Conservation (phyloP, 1,139 yeast genomes). For the Candida gigantensis region DNA sequence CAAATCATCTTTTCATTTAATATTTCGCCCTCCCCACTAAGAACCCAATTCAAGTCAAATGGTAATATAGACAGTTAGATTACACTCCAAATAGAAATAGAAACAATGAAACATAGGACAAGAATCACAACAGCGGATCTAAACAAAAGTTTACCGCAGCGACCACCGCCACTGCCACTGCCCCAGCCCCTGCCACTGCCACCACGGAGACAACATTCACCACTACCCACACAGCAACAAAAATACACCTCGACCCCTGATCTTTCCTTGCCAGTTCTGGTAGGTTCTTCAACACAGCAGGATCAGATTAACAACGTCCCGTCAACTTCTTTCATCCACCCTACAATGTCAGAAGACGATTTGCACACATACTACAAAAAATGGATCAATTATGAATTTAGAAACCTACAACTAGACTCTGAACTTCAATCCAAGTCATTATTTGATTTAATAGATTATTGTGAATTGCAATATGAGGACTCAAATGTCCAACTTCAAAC, state of each 20-base stretch:
- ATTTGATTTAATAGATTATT: constrained; percentile 46
- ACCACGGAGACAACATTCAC: too few relatives aligned
- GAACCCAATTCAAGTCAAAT: too few relatives aligned
- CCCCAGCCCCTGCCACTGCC: not conserved
- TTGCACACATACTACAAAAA: constrained; percentile 23
- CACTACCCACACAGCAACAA: constrained; percentile 1
- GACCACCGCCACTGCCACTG: not conserved
- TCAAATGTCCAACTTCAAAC: constrained; percentile 17
- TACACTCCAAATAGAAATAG: not conserved
- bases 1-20: not conserved
- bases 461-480: constrained; percentile 42
- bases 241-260: not conserved
- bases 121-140: not conserved
- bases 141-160: not conserved
- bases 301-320: constrained; percentile 1
- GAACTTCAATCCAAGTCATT: constrained; percentile 34
- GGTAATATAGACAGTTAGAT: not conserved
- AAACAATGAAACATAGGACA: not conserved
- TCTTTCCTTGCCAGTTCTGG: constrained; percentile 1
- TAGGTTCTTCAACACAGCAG: constrained; percentile 4
- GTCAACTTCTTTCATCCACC: constrained; percentile 1
- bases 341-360: constrained; percentile 11
- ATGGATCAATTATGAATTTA: constrained; percentile 38
- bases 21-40: too few relatives aligned
- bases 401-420: constrained; percentile 37